A percentile compares a stretch with the other conserved stretches of the same genome.
Evolutionary conservation across 2,329 filamentous ascomycete genomes (phyloP).

Genomic region (Colletotrichum aenigma): DNA sequence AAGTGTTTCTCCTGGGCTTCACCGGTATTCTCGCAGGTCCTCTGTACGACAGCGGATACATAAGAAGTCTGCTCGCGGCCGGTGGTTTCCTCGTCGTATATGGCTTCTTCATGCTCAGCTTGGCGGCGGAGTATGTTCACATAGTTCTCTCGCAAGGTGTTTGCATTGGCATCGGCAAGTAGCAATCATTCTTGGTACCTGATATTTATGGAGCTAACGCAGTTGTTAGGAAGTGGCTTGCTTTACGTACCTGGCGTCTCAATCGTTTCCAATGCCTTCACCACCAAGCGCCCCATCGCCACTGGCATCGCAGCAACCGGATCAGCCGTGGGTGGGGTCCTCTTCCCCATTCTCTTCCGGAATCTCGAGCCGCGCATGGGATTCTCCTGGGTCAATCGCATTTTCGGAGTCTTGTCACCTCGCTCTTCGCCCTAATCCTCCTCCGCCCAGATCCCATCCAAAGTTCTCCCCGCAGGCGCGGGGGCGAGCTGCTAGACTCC

Average conservation of each 20-base stretch:
- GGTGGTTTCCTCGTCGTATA: not conserved
- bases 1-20: slow-evolving; percentile 49
- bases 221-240: not conserved
- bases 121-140: not conserved
- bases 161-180: not conserved
- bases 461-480: not conserved
- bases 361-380: not conserved
- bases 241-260: not conserved
- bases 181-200: not conserved
- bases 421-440: not conserved
- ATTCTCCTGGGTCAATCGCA: not conserved
- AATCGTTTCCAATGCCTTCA: not conserved
- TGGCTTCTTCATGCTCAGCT: not conserved
- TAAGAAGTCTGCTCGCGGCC: slow-evolving; percentile 36
- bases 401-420: not conserved
- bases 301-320: not conserved
- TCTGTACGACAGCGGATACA: slow-evolving; percentile 50
- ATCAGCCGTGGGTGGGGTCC: not conserved
- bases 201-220: not conserved
- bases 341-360: not conserved
- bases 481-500: not conserved
- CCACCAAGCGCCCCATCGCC: not conserved
- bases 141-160: not conserved
- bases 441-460: not conserved
- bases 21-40: slow-evolving; percentile 46